Conservation (phyloP, 345 rosid species). For the Lepidium didymum region DNA sequence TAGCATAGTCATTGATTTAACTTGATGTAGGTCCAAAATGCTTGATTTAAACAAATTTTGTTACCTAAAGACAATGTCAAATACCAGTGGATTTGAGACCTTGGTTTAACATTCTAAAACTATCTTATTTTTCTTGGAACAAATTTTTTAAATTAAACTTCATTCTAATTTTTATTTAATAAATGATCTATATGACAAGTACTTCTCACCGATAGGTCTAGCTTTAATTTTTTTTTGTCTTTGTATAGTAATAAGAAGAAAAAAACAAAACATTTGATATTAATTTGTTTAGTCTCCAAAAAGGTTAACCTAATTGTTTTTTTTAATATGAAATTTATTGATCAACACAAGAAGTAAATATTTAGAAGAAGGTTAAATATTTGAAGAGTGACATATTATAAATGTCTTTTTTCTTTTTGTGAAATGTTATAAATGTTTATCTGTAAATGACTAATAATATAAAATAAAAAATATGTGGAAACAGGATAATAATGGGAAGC, state of each 20-base stretch:
- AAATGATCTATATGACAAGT: too few species aligned
- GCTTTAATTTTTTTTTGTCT: not conserved
- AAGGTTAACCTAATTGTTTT: too few species aligned
- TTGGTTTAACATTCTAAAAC: not conserved
- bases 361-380: too few species aligned
- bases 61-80: not conserved
- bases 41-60: not conserved
- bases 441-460: not conserved
- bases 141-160: not conserved
- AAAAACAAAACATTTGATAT: too few species aligned
- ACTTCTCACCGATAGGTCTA: not conserved
- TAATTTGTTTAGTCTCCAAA: too few species aligned
- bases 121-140: not conserved
- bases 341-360: too few species aligned
- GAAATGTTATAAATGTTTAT: too few species aligned
- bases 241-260: too few species aligned
- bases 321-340: too few species aligned
- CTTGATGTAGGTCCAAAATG: not conserved
- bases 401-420: too few species aligned
- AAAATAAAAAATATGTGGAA: constrained; percentile 5
- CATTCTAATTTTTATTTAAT: not conserved
- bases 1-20: not conserved
- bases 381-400: too few species aligned
- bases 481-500: constrained; percentile 79
- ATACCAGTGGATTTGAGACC: not conserved